A percentile compares a stretch with the other conserved stretches of the same genome.
Evolutionary conservation across 1,284 basidiomycete genomes (phyloP).

Genomic region (Ustilago sp.): DNA sequence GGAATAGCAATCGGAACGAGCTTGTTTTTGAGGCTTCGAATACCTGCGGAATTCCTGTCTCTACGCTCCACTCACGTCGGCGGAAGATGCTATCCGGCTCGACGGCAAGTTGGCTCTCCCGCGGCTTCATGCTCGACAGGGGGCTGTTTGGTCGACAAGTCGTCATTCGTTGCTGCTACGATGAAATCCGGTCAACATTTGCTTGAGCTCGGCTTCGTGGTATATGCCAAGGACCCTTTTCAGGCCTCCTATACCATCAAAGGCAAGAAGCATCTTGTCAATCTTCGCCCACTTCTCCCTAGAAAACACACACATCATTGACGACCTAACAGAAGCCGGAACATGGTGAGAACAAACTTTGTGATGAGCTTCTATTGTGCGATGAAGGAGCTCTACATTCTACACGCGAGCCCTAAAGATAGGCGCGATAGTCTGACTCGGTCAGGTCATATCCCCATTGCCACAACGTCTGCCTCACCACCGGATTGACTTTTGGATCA

Average conservation of each 20-base stretch:
- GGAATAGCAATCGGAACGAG: neutral
- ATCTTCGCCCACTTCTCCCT: neutral
- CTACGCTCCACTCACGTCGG: neutral
- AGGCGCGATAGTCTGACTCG: constrained; percentile 58
- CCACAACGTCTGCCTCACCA: constrained; percentile 63
- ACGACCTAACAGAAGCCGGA: neutral
- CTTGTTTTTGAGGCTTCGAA: neutral
- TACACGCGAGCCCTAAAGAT: constrained; percentile 23
- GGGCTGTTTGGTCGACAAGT: too few species aligned
- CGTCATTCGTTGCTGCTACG: too few species aligned
- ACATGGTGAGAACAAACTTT: too few species aligned
- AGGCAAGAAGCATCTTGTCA: too few species aligned
- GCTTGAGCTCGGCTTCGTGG: too few species aligned
- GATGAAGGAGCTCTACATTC: neutral
- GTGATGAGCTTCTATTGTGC: neutral
- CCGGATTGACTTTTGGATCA: constrained; percentile 54
- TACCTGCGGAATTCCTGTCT: neutral
- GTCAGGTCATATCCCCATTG: constrained; percentile 69
- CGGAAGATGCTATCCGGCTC: neutral
- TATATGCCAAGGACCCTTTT: too few species aligned
- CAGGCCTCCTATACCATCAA: too few species aligned
- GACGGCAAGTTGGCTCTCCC: neutral
- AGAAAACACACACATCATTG: neutral
- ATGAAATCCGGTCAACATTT: too few species aligned
- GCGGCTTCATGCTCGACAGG: neutral